phyloP scores from a whole-genome alignment of 352 stramenopile genomes.

The Blastocystis hominis region DNA sequence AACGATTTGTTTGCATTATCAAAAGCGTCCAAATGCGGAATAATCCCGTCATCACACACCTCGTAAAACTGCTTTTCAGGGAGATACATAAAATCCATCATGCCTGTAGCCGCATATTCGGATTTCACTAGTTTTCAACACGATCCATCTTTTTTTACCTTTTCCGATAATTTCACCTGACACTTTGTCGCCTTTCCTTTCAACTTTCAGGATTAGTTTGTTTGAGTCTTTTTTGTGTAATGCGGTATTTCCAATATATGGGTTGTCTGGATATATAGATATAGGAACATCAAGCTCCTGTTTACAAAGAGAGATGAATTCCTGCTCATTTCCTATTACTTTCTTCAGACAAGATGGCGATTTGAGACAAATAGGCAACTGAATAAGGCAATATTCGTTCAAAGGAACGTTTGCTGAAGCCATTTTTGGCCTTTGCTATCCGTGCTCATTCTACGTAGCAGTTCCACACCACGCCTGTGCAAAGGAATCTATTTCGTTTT shows the following conservation, averaged over 20 bases:
- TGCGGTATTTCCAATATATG: not conserved
- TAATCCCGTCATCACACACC: not conserved
- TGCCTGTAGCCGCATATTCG: not conserved
- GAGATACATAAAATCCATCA: not conserved
- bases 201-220: not conserved
- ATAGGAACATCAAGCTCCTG: not conserved
- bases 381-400: not conserved
- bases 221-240: not conserved
- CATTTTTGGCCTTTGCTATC: too few relatives aligned
- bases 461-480: too few relatives aligned
- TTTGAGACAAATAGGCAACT: not conserved
- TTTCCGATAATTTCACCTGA: not conserved
- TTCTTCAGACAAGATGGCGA: not conserved
- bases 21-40: conserved; percentile 1
- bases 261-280: not conserved
- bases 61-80: not conserved
- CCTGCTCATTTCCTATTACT: not conserved
- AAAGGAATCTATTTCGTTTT: too few relatives aligned
- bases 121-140: not conserved
- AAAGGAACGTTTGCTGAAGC: not conserved
- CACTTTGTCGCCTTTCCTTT: not conserved
- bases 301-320: not conserved
- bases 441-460: too few relatives aligned
- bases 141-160: not conserved
- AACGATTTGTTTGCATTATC: not conserved